Evolutionary conservation across 2,329 filamentous ascomycete species (phyloP), one percentile per base, ranked within the genome.

Genomic region (Nemania serpens): DNA sequence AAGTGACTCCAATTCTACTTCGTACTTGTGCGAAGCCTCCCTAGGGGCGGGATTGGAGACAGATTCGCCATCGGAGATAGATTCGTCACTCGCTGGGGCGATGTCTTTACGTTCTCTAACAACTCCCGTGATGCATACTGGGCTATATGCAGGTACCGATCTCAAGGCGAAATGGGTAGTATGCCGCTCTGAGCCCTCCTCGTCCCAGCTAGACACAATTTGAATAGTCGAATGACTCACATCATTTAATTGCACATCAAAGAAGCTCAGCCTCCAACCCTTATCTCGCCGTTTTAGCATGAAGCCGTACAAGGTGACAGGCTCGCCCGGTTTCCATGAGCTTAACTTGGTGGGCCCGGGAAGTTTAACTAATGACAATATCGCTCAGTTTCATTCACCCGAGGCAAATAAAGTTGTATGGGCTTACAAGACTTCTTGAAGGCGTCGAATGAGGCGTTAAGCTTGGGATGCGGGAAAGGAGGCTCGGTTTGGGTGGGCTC

Each of bases 201-300:
- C 71, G 2, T 77, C 69, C 56, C 78, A 80, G 1, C 80, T 69
- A 48, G 85, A 83, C 7, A 80, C 71, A 11, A 82, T 73, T 15
- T 78, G 75, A 45, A 81, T 1, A 41, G 9, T 18, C 1, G 2
- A 1, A 6, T 25, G 47, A 7, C 3, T 6, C 55, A 52, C 11
- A 56, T 67, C 17, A 39, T 55, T 45, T 37, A 73, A 59, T 17
- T 77, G 77, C 20, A 81, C 72, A 67, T 88, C 82, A 49, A 88
- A 88, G 71, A 97, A 97, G 1, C 85, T 85, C 18, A 96, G 78
- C 41, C 84, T 86, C 55, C 87, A 87, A 29, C 86, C 87, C 20
- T 93, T 79, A 68, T 91, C 86, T 63, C 86, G 83, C 33, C 87
- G 82, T 61, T 85, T 86, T 25, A 87, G 86, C 0, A 97, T 75